These are phyloP conservation scores for Vigna radiata DNA, from an alignment of 306 rosid genomes.

Conservation along the genomic window DNA sequence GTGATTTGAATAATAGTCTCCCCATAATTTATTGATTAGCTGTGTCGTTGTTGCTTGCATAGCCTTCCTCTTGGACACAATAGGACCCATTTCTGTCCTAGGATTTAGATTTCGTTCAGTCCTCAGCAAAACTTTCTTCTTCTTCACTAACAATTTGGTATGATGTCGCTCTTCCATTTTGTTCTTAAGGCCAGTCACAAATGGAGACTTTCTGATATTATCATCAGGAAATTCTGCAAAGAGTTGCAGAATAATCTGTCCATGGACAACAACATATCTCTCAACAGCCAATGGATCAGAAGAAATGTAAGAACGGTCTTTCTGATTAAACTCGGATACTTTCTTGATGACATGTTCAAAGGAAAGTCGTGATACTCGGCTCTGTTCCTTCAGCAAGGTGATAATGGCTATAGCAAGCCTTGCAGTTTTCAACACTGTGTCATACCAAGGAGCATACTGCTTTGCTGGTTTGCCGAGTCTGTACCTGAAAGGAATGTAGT, in stretches of 20 bases:
- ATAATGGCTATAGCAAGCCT: constrained; percentile 75
- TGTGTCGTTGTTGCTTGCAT: constrained; percentile 95
- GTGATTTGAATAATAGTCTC: constrained; percentile 87
- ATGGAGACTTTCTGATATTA: constrained; percentile 72
- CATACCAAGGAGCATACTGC: constrained; percentile 92
- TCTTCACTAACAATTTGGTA: constrained; percentile 88
- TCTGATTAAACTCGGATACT: constrained; percentile 59
- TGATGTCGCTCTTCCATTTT: constrained; percentile 96
- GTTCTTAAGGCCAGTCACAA: constrained; percentile 70
- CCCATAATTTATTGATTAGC: constrained; percentile 89
- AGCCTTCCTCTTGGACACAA: constrained; percentile 73
- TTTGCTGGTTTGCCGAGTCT: constrained; percentile 94
- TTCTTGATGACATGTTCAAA: constrained; percentile 77
- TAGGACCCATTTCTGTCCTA: constrained; percentile 73
- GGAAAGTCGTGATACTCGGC: constrained; percentile 83
- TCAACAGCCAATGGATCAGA: constrained; percentile 73
- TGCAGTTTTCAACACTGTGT: constrained; percentile 83
- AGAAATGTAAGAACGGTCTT: constrained; percentile 65
- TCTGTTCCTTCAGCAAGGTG: constrained; percentile 84
- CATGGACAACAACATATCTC: constrained; percentile 89
- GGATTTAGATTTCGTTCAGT: constrained; percentile 81
- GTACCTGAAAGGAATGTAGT: constrained; percentile 64
- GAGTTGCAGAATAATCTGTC: constrained; percentile 88
- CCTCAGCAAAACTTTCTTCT: constrained; percentile 60
- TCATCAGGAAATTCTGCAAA: constrained; percentile 87